phyloP scores from a whole-genome alignment of 2,329 filamentous ascomycete species.

The Seiridium cupressi region DNA sequence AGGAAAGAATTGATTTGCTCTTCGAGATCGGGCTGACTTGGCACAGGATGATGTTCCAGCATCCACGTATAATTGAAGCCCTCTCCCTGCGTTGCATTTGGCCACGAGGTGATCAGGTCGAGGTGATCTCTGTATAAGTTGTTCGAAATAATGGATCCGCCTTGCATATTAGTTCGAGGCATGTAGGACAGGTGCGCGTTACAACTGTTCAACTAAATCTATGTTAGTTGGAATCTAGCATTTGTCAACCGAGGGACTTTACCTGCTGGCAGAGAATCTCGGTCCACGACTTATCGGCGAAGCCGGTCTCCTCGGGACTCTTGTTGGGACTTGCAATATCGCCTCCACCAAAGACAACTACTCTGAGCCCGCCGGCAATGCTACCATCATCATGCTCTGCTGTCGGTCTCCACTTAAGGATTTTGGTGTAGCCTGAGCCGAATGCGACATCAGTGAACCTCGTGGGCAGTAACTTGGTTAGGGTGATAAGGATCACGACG shows the following conservation, averaged over 20 bases:
- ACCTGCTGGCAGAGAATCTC: constrained; percentile 48
- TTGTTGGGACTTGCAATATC: constrained; percentile 38
- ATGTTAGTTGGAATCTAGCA: neutral
- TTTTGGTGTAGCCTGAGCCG: constrained; percentile 8
- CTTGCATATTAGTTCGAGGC: constrained; percentile 42
- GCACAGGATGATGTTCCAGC: constrained; percentile 39
- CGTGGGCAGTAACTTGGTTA: constrained; percentile 15
- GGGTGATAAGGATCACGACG: constrained; percentile 14
- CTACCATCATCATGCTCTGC: constrained; percentile 5
- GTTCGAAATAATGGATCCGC: constrained; percentile 55
- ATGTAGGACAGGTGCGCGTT: constrained; percentile 44
- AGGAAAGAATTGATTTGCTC: constrained; percentile 46
- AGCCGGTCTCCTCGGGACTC: constrained; percentile 12
- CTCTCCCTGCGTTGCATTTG: constrained; percentile 27
- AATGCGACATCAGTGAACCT: constrained; percentile 6
- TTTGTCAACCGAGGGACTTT: constrained; percentile 9
- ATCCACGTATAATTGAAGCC: constrained; percentile 44
- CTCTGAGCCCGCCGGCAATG: constrained; percentile 35
- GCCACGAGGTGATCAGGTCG: constrained; percentile 21
- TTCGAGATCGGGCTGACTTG: constrained; percentile 37
- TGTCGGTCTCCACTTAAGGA: constrained; percentile 10
- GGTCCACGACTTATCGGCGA: constrained; percentile 37
- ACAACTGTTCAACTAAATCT: constrained; percentile 41
- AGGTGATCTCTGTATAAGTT: constrained; percentile 48
- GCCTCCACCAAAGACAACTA: constrained; percentile 54